Conservation (phyloP, 2,329 filamentous ascomycete genomes). For the Epichloe typhina region DNA sequence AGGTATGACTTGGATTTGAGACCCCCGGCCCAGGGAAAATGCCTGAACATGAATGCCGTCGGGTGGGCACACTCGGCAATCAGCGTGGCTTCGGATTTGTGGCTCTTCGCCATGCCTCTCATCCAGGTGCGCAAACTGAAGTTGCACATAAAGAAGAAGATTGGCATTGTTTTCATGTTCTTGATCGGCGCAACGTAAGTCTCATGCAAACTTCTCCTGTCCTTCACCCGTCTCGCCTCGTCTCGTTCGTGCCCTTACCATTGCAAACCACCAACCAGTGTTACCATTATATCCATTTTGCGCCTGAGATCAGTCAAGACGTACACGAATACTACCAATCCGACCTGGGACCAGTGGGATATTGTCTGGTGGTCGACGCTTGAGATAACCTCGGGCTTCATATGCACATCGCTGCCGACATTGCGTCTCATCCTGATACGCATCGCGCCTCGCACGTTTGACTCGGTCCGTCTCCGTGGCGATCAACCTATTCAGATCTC, state of each 20-base stretch:
- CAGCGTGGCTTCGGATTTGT: slow-evolving; percentile 1
- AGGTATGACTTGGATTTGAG: slow-evolving; percentile 10
- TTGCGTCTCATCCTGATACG: slow-evolving; percentile 2
- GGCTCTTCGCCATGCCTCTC: slow-evolving; percentile 3
- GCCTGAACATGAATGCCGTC: background rate
- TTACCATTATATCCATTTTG: slow-evolving; percentile 3
- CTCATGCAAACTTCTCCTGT: no score
- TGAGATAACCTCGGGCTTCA: slow-evolving; percentile 2
- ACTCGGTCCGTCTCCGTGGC: background rate
- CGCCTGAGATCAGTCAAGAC: background rate
- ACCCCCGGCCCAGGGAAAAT: background rate
- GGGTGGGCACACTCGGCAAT: background rate
- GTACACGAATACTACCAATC: background rate
- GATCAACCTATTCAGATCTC: background rate
- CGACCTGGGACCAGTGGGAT: slow-evolving; percentile 2
- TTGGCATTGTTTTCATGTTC: slow-evolving; percentile 4
- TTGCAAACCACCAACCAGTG: background rate
- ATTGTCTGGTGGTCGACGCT: slow-evolving; percentile 2
- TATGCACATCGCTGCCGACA: slow-evolving; percentile 3
- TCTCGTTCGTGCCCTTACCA: background rate
- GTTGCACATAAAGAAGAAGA: slow-evolving; percentile 4
- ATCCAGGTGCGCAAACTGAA: background rate
- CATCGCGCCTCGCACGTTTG: background rate
- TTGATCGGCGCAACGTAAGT: slow-evolving; percentile 2
- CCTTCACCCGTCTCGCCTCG: background rate